phyloP scores from a whole-genome alignment of 805 yeast species.

The Dipodascus albidus region DNA sequence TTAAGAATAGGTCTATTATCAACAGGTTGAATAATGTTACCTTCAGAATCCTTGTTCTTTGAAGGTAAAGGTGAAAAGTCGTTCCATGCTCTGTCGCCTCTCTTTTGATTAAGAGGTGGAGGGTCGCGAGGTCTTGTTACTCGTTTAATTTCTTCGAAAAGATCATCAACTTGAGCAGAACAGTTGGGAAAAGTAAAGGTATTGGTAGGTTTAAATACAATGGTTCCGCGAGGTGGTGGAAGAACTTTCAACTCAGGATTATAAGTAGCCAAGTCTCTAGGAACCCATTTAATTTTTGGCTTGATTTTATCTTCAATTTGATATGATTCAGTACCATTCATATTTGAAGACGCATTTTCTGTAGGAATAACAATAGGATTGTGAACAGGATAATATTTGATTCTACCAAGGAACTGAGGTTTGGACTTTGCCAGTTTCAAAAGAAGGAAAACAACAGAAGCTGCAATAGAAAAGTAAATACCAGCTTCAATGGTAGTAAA shows the following conservation, averaged over 20 bases:
- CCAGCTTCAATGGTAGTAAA: constrained; percentile 78
- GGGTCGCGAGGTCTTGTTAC: constrained; percentile 48
- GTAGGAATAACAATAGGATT: constrained; percentile 38
- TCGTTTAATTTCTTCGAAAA: constrained; percentile 55
- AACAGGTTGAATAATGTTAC: constrained; percentile 13
- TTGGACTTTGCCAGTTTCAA: constrained; percentile 70
- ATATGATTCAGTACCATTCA: too few relatives aligned
- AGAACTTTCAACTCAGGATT: constrained; percentile 47
- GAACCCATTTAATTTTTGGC: constrained; percentile 23
- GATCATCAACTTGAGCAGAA: constrained; percentile 56
- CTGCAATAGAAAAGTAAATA: constrained; percentile 81
- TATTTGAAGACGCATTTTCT: constrained; percentile 16
- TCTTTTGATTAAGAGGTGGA: constrained; percentile 23
- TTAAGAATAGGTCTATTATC: constrained; percentile 58
- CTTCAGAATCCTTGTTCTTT: constrained; percentile 11
- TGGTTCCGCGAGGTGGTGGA: constrained; percentile 85
- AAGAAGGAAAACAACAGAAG: constrained; percentile 63
- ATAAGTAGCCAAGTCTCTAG: constrained; percentile 30
- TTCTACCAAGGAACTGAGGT: constrained; percentile 73
- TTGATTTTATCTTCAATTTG: constrained; percentile 2
- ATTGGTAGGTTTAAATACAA: constrained; percentile 76
- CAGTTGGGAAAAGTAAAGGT: constrained; percentile 74
- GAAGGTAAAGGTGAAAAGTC: constrained; percentile 55
- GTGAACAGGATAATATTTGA: constrained; percentile 58
- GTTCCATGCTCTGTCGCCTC: constrained; percentile 78